Evolutionary conservation across 192 early-diverging fungal genomes (phyloP), one percentile per base, ranked within the genome.

Genomic region (Coemansia sp.): DNA sequence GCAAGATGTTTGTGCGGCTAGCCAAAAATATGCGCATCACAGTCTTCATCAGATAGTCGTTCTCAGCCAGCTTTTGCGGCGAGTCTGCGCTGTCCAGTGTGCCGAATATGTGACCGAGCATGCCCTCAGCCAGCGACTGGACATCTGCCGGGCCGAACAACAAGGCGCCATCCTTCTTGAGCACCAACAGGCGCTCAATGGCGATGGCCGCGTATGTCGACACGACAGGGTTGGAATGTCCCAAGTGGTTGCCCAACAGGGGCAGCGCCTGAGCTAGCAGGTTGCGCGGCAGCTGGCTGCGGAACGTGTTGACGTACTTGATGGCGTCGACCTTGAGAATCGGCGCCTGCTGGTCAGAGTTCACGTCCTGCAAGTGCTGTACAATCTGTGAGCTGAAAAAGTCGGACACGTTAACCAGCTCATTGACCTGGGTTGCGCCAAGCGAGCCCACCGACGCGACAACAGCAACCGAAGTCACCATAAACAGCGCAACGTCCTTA

Each of bases 301-400:
- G 88, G 87, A 99, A 99, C 35, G 92, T 91, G 76, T 90, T 87
- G 11, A 99, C 72, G 69, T 95, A 98, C 82, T 95, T 97, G 80
- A 98, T 90, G 22, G 94, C 94, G 72, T 95, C 95, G 37, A 90
- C 95, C 71, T 94, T 97, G 67, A 99, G 88, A 52, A 99, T 93
- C 16, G 93, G 93, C 63, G 93, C 89, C 20, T 86, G 75, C 12
- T 82, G 76, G 15, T 87, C 90, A 29, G 87, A 78, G 45, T 82
- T 84, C 16, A 93, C 85, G 12, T 87, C 75, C 50, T 91, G 89
- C 63, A 99, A 80, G 69, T 98, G 95, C 3, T 88, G 88, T 29
- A 97, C 79, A 5, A 99, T 87, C 63, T 98, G 85, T 58, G 88
- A 75, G 15, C 82, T 78, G 73, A 96, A 97, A 62, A 97, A 92